Base-by-base conservation (phyloP, 2,329 filamentous ascomycete genomes). In the Diplodia sapinea region DNA sequence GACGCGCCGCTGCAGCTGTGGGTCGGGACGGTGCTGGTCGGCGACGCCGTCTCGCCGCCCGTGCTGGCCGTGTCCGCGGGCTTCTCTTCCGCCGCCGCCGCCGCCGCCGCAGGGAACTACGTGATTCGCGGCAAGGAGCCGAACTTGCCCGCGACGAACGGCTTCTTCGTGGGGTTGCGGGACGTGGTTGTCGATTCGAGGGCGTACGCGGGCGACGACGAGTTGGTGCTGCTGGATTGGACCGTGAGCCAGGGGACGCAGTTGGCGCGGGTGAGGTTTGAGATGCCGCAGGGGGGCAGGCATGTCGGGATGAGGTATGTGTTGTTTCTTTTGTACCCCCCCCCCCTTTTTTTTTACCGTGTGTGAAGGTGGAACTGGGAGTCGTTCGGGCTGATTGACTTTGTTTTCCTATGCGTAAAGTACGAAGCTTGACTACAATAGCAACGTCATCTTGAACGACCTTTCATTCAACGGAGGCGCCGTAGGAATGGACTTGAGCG, bases 281-380 rank as follows among this genome's bases (percentile, higher is more conserved):
- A 70, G 49, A 80, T 81, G 79, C 74, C 78, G 2, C 69, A 6
- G n/a, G 50, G 69, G 17, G 76, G 74, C 13, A 71, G 72, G 12
- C 79, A 81, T 59, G 72, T 74, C 5, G 79, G 79, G 1, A 68
- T 81, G 68, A 77, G 57, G 57, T 61, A 50, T 17, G 57, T 75
- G 33, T 72, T 61, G 20, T 59, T 26, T 9, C 15, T 17, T 40
- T 26, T 26, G 3, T 3, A 2, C 9, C 8, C 33, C 15, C n/a
- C 11, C 3, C 36, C 33, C 1, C 2, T 33, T 2, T 29, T 29
- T 13, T 33, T 17, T 9, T 59, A 15, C 7, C 4, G 11, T 8
- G 12, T 20, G 4, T 11, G 36, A 2, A 4, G 26, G 12, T 23
- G n/a, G n/a, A 20, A 20, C 9, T 12, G 31, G 31, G n/a, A 11